A percentile compares a stretch with the other conserved stretches of the same genome.
phyloP scores from a whole-genome alignment of 169 alveolate species.

The Eimeria sp. region DNA sequence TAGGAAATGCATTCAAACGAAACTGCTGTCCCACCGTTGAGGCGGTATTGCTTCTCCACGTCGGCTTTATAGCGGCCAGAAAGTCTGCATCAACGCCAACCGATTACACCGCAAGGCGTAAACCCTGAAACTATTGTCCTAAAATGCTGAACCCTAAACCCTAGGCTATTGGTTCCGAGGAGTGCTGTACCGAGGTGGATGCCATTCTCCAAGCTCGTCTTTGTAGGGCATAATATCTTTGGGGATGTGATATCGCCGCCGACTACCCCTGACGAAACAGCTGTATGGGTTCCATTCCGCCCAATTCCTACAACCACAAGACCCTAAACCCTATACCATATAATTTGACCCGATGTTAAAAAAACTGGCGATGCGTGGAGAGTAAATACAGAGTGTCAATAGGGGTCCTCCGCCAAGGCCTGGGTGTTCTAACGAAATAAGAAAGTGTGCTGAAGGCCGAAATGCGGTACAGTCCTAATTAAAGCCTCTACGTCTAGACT shows the following conservation, averaged over 20 bases:
- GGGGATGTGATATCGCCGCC: slow-evolving; percentile 91
- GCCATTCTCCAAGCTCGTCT: slow-evolving; percentile 94
- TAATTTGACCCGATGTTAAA: not conserved
- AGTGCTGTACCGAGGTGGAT: slow-evolving; percentile 90
- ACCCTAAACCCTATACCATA: not conserved
- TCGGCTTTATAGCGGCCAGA: slow-evolving; percentile 93
- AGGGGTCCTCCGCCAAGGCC: no score
- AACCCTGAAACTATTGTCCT: not conserved
- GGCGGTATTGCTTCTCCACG: slow-evolving; percentile 91
- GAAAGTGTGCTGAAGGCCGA: no score
- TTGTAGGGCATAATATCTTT: slow-evolving; percentile 89
- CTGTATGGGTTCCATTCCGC: slow-evolving; percentile 91
- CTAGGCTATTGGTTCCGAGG: slow-evolving; percentile 63
- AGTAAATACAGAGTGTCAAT: no score
- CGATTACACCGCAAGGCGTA: not conserved
- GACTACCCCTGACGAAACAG: slow-evolving; percentile 91
- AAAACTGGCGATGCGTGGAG: no score
- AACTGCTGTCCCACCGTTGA: slow-evolving; percentile 86
- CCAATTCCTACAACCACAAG: slow-evolving; percentile 87
- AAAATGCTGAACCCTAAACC: not conserved
- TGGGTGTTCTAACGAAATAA: no score
- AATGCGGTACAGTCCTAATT: no score
- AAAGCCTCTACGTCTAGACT: no score
- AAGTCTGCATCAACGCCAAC: slow-evolving; percentile 82
- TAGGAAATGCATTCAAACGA: not conserved